These are phyloP conservation scores for Phaeodactylum tricornutum DNA, from an alignment of 108 stramenopile genomes.

Conservation along the genomic window DNA sequence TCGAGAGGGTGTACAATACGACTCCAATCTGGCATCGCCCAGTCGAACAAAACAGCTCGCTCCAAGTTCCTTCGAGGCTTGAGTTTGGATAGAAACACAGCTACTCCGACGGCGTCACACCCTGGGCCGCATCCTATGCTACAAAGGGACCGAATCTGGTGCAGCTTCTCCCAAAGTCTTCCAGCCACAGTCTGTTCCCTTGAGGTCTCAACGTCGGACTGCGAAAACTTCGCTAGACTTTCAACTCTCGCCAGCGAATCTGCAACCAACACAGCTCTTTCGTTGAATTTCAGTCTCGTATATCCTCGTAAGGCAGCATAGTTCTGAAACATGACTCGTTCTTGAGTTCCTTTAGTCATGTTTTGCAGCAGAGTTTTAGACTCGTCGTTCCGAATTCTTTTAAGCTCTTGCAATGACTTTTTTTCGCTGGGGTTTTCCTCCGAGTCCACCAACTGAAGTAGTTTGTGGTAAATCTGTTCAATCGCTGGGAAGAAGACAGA, in stretches of 20 bases:
- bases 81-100: constrained; percentile 20
- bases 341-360: constrained; percentile 76
- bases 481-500: no score
- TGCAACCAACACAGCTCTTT: constrained; percentile 45
- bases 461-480: no score
- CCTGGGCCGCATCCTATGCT: constrained; percentile 75
- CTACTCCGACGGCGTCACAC: constrained; percentile 51
- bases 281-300: constrained; percentile 57
- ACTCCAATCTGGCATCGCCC: constrained; percentile 55
- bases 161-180: constrained; percentile 25
- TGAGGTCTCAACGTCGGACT: background rate
- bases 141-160: constrained; percentile 15
- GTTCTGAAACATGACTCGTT: constrained; percentile 48
- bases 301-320: constrained; percentile 55
- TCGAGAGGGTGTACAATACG: constrained; percentile 36
- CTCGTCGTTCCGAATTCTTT: constrained; percentile 25
- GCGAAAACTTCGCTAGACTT: constrained; percentile 11
- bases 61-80: constrained; percentile 7
- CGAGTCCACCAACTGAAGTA: no score
- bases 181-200: background rate
- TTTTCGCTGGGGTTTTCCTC: no score
- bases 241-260: constrained; percentile 38
- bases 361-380: constrained; percentile 33
- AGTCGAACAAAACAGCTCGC: constrained; percentile 43
- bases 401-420: no score